These are phyloP conservation scores for Gynochthodes officinalis DNA, from an alignment of 257 asterid species.

Conservation along the genomic window DNA sequence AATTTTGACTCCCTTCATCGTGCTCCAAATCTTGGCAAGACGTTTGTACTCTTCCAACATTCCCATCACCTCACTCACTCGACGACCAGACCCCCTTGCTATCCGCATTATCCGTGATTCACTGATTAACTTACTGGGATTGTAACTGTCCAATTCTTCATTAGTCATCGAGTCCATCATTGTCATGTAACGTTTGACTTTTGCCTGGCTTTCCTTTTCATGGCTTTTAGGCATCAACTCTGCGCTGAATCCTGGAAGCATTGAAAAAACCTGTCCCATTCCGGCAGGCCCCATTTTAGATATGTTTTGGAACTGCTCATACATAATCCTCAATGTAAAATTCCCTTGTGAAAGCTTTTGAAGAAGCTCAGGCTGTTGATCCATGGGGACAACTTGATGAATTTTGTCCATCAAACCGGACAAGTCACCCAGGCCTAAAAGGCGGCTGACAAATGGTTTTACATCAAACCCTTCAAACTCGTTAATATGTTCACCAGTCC, in stretches of 20 bases:
- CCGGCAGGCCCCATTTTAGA: slow-evolving; percentile 95
- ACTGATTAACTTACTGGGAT: slow-evolving; percentile 75
- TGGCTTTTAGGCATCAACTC: slow-evolving; percentile 95
- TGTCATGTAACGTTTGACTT: slow-evolving; percentile 88
- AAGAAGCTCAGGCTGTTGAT: slow-evolving; percentile 98
- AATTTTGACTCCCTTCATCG: slow-evolving; percentile 96
- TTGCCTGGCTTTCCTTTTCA: slow-evolving; percentile 90
- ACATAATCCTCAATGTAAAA: slow-evolving; percentile 88
- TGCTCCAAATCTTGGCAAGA: slow-evolving; percentile 87
- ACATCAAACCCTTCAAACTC: slow-evolving; percentile 96
- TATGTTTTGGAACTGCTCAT: slow-evolving; percentile 83
- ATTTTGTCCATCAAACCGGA: slow-evolving; percentile 98
- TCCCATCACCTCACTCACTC: slow-evolving; percentile 73
- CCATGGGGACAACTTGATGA: slow-evolving; percentile 95
- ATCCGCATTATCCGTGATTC: slow-evolving; percentile 81
- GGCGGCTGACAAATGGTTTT: slow-evolving; percentile 97
- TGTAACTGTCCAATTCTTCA: slow-evolving; percentile 91
- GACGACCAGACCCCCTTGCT: slow-evolving; percentile 90
- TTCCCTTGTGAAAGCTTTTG: slow-evolving; percentile 94
- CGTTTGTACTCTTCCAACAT: slow-evolving; percentile 95
- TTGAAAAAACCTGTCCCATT: slow-evolving; percentile 96
- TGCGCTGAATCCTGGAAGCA: slow-evolving; percentile 93
- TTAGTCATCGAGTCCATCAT: slow-evolving; percentile 99
- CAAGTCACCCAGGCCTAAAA: slow-evolving; percentile 98
- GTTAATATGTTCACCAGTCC: slow-evolving; percentile 98